Evolutionary conservation across 2,329 filamentous ascomycete species (phyloP), one percentile per base, ranked within the genome.

Genomic region (Mollisia scopiformis): DNA sequence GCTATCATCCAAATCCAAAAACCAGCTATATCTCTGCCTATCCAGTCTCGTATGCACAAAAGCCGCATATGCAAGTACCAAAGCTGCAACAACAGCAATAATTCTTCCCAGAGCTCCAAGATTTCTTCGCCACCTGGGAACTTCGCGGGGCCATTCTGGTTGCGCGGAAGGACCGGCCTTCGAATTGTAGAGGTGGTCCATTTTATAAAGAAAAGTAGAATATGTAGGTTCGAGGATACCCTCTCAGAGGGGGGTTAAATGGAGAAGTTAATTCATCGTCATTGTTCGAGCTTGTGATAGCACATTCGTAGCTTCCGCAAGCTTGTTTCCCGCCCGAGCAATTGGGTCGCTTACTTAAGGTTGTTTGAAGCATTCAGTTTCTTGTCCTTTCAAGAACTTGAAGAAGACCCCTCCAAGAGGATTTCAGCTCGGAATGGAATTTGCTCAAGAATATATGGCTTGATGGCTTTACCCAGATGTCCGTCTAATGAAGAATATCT

Each of bases 141-240:
- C 57, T 46, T 55, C 43, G 16, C 39, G 46, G 19, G 16, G 19
- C 58, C 51, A 61, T 62, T 28, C 33, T 28, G 46, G 35, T 39
- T 56, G 39, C 51, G 31, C 62, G 59, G 64, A 66, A 69, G 68
- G 65, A 27, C 63, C 68, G 51, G 66, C 68, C 65, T 70, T 71
- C 59, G 37, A 52, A 37, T 49, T 14, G 28, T 31, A 52, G 27
- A 46, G 46, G 11, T 53, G 28, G 37, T 63, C 62, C 66, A 66
- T 68, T 23, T 13, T 55, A 30, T 3, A 27, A 47, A 14, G 21
- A 13, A n/a, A 27, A 6, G 23, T 27, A 11, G 43, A 6, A 27
- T 6, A 19, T 55, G 30, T 62, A 47, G 25, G 16, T 35, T 19
- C 23, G 30, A 37, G 35, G 21, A 25, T 49, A 4, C 60, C 57